These are phyloP conservation scores for Cladosporium sp. DNA, from an alignment of 2,329 filamentous ascomycete species.

Conservation along the genomic window DNA sequence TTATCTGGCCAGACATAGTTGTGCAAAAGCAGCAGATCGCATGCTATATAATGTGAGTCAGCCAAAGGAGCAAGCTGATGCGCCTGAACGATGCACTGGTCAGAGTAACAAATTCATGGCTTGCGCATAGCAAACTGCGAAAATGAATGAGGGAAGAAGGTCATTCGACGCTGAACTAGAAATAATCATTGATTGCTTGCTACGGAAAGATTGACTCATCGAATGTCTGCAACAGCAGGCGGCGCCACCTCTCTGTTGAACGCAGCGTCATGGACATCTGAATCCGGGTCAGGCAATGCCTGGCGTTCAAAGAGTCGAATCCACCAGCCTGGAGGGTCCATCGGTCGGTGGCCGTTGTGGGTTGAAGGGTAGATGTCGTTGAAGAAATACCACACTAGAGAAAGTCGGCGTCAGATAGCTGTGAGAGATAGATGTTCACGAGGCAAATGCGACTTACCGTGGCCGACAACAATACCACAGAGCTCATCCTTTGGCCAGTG, in stretches of 20 bases:
- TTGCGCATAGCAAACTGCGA: no score
- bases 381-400: constrained; percentile 88
- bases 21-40: no score
- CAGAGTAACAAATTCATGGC: no score
- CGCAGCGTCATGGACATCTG: constrained; percentile 28
- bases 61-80: no score
- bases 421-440: not conserved
- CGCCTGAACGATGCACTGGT: no score
- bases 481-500: constrained; percentile 92
- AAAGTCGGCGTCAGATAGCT: constrained; percentile 5
- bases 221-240: constrained; percentile 24
- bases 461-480: constrained; percentile 88
- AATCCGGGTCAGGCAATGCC: constrained; percentile 20
- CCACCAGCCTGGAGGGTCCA: constrained; percentile 91
- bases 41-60: no score
- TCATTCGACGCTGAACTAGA: not conserved
- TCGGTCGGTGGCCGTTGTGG: constrained; percentile 74
- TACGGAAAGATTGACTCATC: not conserved
- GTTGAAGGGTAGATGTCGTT: constrained; percentile 92
- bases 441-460: constrained; percentile 46
- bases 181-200: not conserved
- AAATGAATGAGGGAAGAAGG: no score
- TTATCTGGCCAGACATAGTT: no score
- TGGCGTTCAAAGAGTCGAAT: constrained; percentile 67
- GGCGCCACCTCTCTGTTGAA: constrained; percentile 27